A percentile compares a stretch with the other conserved stretches of the same genome.
Conservation (phyloP, 305 asterid genomes). For the Fraxinus nigra region DNA sequence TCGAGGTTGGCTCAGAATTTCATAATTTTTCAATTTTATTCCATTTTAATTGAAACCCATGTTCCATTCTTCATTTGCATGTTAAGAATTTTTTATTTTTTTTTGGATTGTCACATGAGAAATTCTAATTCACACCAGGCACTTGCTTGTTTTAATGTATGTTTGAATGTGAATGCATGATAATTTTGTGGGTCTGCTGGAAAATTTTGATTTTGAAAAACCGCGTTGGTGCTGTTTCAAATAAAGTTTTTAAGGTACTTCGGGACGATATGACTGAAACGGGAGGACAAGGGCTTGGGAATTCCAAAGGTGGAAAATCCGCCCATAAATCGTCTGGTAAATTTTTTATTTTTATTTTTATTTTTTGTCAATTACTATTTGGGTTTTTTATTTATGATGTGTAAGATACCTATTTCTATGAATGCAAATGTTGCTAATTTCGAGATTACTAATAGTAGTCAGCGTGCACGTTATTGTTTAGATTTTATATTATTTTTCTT, state of each 20-base stretch:
- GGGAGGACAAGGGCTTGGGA: constrained; percentile 37
- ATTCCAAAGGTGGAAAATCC: constrained; percentile 31
- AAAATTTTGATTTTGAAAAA: neutral
- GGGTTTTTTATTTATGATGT: neutral
- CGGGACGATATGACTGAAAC: constrained; percentile 30
- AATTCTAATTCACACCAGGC: neutral
- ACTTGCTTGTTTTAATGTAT: neutral
- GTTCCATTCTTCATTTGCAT: neutral
- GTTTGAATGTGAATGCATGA: neutral
- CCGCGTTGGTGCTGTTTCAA: neutral
- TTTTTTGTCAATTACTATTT: neutral
- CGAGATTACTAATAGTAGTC: neutral
- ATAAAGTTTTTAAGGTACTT: neutral
- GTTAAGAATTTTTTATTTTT: neutral
- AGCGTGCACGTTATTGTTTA: neutral
- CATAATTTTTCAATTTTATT: neutral
- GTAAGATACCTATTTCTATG: neutral
- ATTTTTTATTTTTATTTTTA: neutral
- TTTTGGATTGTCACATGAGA: neutral
- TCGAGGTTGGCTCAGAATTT: neutral
- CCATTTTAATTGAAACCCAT: neutral
- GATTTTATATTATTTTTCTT: neutral
- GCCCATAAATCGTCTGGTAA: constrained; percentile 24
- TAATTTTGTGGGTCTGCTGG: neutral
- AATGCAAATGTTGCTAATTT: neutral